Evolutionary conservation across 345 rosid species (phyloP).

Genomic region (Pugionium dolabratum): DNA sequence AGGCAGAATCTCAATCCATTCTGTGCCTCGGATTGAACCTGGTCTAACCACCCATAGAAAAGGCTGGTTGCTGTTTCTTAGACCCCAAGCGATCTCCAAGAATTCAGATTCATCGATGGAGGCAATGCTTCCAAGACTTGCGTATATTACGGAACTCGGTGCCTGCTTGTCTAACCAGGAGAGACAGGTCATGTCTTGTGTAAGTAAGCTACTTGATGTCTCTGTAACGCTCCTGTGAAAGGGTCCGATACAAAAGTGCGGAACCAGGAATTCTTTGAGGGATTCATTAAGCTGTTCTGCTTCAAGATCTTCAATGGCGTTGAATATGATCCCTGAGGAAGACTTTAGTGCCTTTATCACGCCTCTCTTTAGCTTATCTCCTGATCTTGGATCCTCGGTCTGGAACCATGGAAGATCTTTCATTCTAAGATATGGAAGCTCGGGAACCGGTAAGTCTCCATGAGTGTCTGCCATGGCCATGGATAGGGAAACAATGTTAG

Average conservation of each 20-base stretch:
- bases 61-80: constrained; percentile 53
- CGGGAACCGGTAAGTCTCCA: constrained; percentile 41
- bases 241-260: constrained; percentile 51
- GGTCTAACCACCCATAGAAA: constrained; percentile 81
- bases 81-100: constrained; percentile 61
- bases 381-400: constrained; percentile 28
- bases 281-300: constrained; percentile 27
- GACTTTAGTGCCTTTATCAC: constrained; percentile 40
- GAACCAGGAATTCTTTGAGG: constrained; percentile 41
- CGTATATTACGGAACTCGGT: constrained; percentile 51
- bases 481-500: constrained; percentile 21
- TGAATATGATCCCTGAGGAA: constrained; percentile 55
- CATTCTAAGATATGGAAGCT: constrained; percentile 45
- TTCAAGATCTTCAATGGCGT: constrained; percentile 58
- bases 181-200: constrained; percentile 52
- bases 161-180: constrained; percentile 64
- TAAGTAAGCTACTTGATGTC: constrained; percentile 48
- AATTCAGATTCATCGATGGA: constrained; percentile 43
- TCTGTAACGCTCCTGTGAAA: constrained; percentile 46
- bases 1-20: constrained; percentile 44
- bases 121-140: constrained; percentile 65
- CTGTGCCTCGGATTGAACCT: constrained; percentile 34
- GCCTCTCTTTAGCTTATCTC: constrained; percentile 13
- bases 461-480: constrained; percentile 37
- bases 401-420: constrained; percentile 49